phyloP scores from a whole-genome alignment of 1,139 yeast genomes.

The Yamadazyma trypodendri region DNA sequence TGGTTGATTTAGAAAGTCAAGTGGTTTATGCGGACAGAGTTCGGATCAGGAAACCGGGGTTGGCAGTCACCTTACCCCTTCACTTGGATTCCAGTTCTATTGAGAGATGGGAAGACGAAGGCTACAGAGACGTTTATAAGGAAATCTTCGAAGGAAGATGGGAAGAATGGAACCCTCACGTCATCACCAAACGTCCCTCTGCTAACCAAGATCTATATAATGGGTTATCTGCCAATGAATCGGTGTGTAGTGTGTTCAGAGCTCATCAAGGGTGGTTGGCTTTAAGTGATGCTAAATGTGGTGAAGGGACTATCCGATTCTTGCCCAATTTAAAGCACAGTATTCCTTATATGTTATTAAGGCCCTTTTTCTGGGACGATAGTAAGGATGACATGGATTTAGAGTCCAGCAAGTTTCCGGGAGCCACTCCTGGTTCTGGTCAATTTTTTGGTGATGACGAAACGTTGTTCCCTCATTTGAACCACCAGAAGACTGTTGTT shows the following conservation, averaged over 20 bases:
- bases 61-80: conserved; percentile 31
- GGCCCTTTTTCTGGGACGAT: conserved; percentile 43
- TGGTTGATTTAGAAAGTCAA: conserved; percentile 27
- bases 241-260: conserved; percentile 43
- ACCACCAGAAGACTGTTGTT: conserved; percentile 22
- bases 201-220: conserved; percentile 36
- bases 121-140: conserved; percentile 35
- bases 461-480: conserved; percentile 26
- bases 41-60: conserved; percentile 45
- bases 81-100: conserved; percentile 49
- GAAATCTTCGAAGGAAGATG: conserved; percentile 44
- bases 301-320: conserved; percentile 45
- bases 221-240: conserved; percentile 19
- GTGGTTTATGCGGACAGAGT: conserved; percentile 37
- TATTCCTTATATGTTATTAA: conserved; percentile 41
- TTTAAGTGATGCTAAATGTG: conserved; percentile 30
- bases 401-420: conserved; percentile 21
- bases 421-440: conserved; percentile 23
- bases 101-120: conserved; percentile 34
- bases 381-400: conserved; percentile 24
- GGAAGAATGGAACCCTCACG: conserved; percentile 48
- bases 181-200: conserved; percentile 31
- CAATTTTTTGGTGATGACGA: conserved; percentile 17
- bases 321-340: conserved; percentile 36
- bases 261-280: conserved; percentile 52